Conservation (phyloP, 2,329 filamentous ascomycete genomes). For the Macrophomina tecta region DNA sequence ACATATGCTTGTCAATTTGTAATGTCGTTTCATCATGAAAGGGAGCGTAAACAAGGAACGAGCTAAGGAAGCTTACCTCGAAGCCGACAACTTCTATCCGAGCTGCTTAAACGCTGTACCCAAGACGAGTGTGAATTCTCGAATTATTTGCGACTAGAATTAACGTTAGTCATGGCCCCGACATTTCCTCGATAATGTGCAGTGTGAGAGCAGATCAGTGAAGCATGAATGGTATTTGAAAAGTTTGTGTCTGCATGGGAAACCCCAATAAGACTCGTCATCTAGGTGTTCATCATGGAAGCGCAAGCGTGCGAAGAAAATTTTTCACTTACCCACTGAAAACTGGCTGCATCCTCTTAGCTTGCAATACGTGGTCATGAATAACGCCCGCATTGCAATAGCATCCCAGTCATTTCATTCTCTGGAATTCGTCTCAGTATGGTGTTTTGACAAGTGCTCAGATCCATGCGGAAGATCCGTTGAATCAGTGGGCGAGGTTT, state of each 20-base stretch:
- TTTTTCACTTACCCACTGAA: conserved; percentile 27
- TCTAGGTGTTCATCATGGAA: conserved; percentile 64
- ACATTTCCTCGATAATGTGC: background rate
- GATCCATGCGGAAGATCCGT: background rate
- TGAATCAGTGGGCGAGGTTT: conserved; percentile 97
- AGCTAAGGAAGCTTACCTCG: background rate
- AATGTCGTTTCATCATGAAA: conserved; percentile 80
- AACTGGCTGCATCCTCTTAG: background rate
- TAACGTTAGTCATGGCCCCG: background rate
- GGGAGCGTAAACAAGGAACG: background rate
- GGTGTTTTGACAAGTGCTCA: background rate
- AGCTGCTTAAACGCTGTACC: background rate
- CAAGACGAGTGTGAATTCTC: no score
- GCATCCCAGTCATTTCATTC: background rate
- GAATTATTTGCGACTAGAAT: background rate
- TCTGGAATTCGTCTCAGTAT: conserved; percentile 5
- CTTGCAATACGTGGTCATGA: background rate
- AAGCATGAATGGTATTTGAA: conserved; percentile 77
- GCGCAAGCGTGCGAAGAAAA: conserved; percentile 31
- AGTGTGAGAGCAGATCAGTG: conserved; percentile 42
- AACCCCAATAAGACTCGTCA: conserved; percentile 81
- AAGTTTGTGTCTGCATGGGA: conserved; percentile 71
- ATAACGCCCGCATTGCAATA: no score
- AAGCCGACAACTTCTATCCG: background rate
- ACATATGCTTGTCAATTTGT: conserved; percentile 96